phyloP scores from a whole-genome alignment of 805 yeast genomes.

The Schwanniomyces vanrijiae region DNA sequence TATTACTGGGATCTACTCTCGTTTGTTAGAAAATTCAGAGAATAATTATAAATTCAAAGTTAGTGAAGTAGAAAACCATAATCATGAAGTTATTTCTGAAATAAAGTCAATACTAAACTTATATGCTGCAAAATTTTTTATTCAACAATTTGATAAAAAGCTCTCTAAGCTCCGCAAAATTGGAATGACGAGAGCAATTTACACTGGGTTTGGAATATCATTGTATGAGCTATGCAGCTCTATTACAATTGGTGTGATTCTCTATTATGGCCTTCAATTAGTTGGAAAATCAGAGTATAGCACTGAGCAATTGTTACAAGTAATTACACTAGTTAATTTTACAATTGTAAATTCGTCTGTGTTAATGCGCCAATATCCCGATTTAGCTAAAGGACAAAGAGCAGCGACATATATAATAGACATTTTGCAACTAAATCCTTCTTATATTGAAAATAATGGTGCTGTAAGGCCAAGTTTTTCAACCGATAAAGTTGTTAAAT shows the following conservation, averaged over 20 bases:
- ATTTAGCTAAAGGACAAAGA: slow-evolving; percentile 74
- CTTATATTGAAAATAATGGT: slow-evolving; percentile 40
- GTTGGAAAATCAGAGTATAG: slow-evolving; percentile 59
- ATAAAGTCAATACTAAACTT: slow-evolving; percentile 65
- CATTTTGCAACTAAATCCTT: slow-evolving; percentile 34
- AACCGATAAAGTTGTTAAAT: slow-evolving; percentile 26
- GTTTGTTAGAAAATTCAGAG: slow-evolving; percentile 54
- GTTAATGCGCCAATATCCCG: slow-evolving; percentile 69
- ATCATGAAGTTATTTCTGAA: slow-evolving; percentile 55
- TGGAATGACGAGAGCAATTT: slow-evolving; percentile 55
- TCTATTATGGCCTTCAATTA: slow-evolving; percentile 78
- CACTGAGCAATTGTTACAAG: slow-evolving; percentile 59
- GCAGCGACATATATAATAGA: slow-evolving; percentile 55
- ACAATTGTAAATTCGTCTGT: slow-evolving; percentile 65
- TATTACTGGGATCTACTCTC: slow-evolving; percentile 53
- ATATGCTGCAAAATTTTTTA: slow-evolving; percentile 52
- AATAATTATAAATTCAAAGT: slow-evolving; percentile 56
- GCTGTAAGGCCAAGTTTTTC: slow-evolving; percentile 20
- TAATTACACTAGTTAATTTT: slow-evolving; percentile 70
- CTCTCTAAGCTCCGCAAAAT: slow-evolving; percentile 29
- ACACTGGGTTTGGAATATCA: slow-evolving; percentile 69
- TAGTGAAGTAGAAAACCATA: slow-evolving; percentile 51
- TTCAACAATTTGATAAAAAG: slow-evolving; percentile 27
- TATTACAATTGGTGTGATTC: slow-evolving; percentile 67
- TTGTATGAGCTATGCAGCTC: slow-evolving; percentile 52